These are phyloP conservation scores for Penicillium sp. DNA, from an alignment of 2,329 filamentous ascomycete genomes.

Conservation along the genomic window DNA sequence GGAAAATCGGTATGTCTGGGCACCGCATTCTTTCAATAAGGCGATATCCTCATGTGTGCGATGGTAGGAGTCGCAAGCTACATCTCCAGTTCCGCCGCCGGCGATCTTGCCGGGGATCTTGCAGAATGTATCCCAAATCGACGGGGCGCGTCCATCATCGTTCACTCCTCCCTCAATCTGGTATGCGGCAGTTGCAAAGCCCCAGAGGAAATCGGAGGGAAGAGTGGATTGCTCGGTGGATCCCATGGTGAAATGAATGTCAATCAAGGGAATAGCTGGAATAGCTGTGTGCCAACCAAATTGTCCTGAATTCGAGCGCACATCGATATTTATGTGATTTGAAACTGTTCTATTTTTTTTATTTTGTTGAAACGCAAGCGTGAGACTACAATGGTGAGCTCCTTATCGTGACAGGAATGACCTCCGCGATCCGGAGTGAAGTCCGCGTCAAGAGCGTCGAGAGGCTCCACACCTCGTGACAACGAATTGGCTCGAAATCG, in stretches of 20 bases:
- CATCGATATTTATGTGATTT: slow-evolving; percentile 11
- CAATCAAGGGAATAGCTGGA: neutral
- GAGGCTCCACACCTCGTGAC: slow-evolving; percentile 9
- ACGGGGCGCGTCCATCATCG: slow-evolving; percentile 74
- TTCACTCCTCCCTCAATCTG: slow-evolving; percentile 77
- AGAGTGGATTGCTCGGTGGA: slow-evolving; percentile 40
- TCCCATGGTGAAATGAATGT: slow-evolving; percentile 21
- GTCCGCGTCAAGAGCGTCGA: slow-evolving; percentile 19
- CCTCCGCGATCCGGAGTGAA: slow-evolving; percentile 22
- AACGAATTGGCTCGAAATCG: slow-evolving; percentile 3
- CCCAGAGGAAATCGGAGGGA: slow-evolving; percentile 71
- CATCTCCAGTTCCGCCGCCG: slow-evolving; percentile 68
- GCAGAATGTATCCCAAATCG: slow-evolving; percentile 91
- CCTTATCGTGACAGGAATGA: slow-evolving; percentile 24
- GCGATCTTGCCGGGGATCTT: slow-evolving; percentile 78
- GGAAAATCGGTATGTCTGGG: slow-evolving; percentile 78
- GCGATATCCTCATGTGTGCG: slow-evolving; percentile 72
- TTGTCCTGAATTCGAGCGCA: neutral
- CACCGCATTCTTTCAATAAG: slow-evolving; percentile 70
- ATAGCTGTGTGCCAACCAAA: neutral
- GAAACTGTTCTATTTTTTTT: neutral
- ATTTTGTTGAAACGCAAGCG: slow-evolving; percentile 1
- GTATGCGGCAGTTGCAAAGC: slow-evolving; percentile 79
- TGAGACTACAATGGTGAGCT: slow-evolving; percentile 8
- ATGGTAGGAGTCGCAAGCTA: slow-evolving; percentile 86